Conservation (phyloP, 805 yeast species). For the Suhomyces vadensis region DNA sequence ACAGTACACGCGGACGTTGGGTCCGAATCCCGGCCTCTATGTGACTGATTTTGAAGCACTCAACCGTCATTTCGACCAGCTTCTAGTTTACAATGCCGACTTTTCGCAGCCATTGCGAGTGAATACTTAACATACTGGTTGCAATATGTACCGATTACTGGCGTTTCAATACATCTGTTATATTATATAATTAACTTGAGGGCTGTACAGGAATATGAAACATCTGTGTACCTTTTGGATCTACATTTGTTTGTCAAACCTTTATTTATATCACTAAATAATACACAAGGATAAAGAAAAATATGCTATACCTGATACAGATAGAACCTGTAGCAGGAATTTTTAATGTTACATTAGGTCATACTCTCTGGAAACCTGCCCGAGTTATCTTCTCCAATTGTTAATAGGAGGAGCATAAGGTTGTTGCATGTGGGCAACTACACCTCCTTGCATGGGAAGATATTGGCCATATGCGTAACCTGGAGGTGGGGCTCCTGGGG, state of each 20-base stretch:
- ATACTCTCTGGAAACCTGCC: not conserved
- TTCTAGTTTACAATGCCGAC: too few relatives aligned
- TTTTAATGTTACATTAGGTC: not conserved
- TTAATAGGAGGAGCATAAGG: slow-evolving; percentile 20
- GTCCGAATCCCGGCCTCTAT: not conserved
- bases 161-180: too few relatives aligned
- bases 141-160: too few relatives aligned
- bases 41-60: not conserved
- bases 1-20: not conserved
- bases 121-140: too few relatives aligned
- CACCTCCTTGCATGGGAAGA: slow-evolving; percentile 35
- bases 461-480: slow-evolving; percentile 42
- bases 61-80: not conserved
- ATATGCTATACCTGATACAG: too few relatives aligned
- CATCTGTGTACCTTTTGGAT: too few relatives aligned
- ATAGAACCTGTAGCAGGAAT: not conserved
- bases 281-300: slow-evolving; percentile 1
- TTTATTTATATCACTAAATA: not conserved
- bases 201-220: too few relatives aligned
- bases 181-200: too few relatives aligned
- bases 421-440: slow-evolving; percentile 24
- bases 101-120: too few relatives aligned
- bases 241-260: not conserved
- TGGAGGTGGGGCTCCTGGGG: slow-evolving; percentile 25
- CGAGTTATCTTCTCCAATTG: slow-evolving; percentile 26